Evolutionary conservation across 176 grass and related monocot genomes (phyloP), one percentile per base, ranked within the genome.

Genomic region (Oryza meridionalis): DNA sequence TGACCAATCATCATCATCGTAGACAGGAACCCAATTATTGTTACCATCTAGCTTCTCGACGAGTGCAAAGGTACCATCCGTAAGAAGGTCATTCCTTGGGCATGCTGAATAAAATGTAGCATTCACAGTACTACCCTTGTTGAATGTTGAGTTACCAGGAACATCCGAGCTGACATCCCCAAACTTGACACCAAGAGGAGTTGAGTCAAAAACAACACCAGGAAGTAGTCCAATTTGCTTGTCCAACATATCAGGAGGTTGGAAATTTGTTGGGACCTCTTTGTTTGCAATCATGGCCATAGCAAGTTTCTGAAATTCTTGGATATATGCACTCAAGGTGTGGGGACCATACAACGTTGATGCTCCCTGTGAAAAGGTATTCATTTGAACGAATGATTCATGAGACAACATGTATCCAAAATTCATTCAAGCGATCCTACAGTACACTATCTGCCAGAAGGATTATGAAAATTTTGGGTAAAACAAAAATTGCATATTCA

Each of bases 51-150:
- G 88, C 47, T 87, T 88, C 62, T 98, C 96, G 26, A 98, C 93
- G 12, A 95, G 89, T 12, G 93, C 74, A 16, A 94, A 98, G 12
- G 93, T 98, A 26, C 91, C 91, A 2, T 95, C 82, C 2, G 88
- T 95, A 22, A 95, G 70, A 65, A 98, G 91, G 77, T 98, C 96
- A 31, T 98, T 98, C 85, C 96, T 91, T 43, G 96, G 96, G 55
- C 96, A 98, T 27, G 96, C 93, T 35, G 93, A 94, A 90, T 92
- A 83, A 74, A 98, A 98, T 43, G 96, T 98, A 67, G 93, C 92
- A 32, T 83, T 92, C 80, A 93, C 96, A 58, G 55, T 85, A 55
- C 80, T 85, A 17, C 93, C 91, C 29, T 87, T 93, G 15, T 73
- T 86, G 77, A 98, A 98, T 37, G 77, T 88, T 16, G 89, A 95